These are phyloP conservation scores for Polygonum maritimum DNA, from an alignment of 148 eudicot genomes.

Conservation along the genomic window DNA sequence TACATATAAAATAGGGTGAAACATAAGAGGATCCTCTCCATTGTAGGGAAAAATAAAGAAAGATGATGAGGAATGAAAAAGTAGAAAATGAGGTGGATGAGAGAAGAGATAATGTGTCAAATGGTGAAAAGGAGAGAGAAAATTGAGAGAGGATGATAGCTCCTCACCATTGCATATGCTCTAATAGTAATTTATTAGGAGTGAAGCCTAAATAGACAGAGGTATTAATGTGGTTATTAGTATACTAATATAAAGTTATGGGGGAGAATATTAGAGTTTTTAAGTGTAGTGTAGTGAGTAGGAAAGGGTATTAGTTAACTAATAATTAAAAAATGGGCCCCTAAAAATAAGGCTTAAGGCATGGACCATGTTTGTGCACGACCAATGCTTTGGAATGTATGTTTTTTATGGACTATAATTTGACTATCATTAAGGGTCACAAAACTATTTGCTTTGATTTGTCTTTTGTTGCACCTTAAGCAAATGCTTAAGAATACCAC, in stretches of 20 bases:
- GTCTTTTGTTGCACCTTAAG: neutral
- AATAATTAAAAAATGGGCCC: neutral
- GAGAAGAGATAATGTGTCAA: no score
- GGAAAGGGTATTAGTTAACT: neutral
- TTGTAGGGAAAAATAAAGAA: no score
- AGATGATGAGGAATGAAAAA: no score
- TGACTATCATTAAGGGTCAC: slow-evolving; percentile 8
- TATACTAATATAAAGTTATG: neutral
- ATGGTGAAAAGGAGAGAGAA: no score
- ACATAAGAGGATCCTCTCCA: no score
- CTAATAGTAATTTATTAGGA: neutral
- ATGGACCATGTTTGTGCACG: slow-evolving; percentile 12
- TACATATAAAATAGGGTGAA: no score
- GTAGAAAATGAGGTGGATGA: no score
- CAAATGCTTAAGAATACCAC: neutral
- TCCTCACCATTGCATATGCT: no score
- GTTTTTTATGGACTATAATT: slow-evolving; percentile 9
- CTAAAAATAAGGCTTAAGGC: slow-evolving; percentile 10
- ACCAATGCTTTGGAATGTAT: slow-evolving; percentile 11
- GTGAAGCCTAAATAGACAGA: slow-evolving; percentile 6
- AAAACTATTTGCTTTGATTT: neutral
- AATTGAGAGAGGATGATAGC: no score
- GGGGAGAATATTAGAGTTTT: slow-evolving; percentile 7
- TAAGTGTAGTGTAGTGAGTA: slow-evolving; percentile 2
- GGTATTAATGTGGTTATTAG: slow-evolving; percentile 2